A percentile compares a stretch with the other conserved stretches of the same genome.
phyloP scores from a whole-genome alignment of 1,139 yeast species.

The Debaryomycetaceae sp. region DNA sequence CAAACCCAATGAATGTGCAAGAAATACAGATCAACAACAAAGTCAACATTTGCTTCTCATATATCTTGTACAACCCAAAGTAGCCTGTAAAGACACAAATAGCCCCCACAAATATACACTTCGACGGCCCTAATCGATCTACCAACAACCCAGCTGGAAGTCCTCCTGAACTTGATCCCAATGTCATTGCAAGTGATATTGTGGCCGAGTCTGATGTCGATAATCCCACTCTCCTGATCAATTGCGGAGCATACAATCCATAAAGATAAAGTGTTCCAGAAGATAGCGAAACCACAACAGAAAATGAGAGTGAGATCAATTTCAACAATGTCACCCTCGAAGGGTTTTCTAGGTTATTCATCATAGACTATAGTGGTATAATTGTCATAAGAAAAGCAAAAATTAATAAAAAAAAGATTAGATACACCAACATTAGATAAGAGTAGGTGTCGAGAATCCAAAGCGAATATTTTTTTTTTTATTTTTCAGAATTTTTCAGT shows the following conservation, averaged over 20 bases:
- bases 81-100: slow-evolving; percentile 43
- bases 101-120: slow-evolving; percentile 54
- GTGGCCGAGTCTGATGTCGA: slow-evolving; percentile 62
- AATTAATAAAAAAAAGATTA: neutral
- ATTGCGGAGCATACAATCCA: slow-evolving; percentile 71
- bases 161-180: slow-evolving; percentile 69
- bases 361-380: neutral
- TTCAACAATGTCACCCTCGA: neutral
- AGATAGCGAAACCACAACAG: slow-evolving; percentile 38
- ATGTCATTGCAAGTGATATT: slow-evolving; percentile 56
- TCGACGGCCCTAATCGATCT: slow-evolving; percentile 56
- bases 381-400: neutral
- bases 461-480: neutral
- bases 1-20: slow-evolving; percentile 56
- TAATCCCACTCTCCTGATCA: slow-evolving; percentile 53
- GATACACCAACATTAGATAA: neutral
- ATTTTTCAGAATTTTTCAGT: neutral
- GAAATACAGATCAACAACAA: slow-evolving; percentile 29
- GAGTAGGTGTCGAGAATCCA: neutral
- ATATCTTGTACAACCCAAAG: slow-evolving; percentile 31
- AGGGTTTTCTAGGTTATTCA: neutral
- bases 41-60: slow-evolving; percentile 18
- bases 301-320: slow-evolving; percentile 3
- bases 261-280: slow-evolving; percentile 73
- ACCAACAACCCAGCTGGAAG: slow-evolving; percentile 65